Base-by-base conservation (phyloP, 371 early-diverging fungal genomes). In the Mucor irregularis region DNA sequence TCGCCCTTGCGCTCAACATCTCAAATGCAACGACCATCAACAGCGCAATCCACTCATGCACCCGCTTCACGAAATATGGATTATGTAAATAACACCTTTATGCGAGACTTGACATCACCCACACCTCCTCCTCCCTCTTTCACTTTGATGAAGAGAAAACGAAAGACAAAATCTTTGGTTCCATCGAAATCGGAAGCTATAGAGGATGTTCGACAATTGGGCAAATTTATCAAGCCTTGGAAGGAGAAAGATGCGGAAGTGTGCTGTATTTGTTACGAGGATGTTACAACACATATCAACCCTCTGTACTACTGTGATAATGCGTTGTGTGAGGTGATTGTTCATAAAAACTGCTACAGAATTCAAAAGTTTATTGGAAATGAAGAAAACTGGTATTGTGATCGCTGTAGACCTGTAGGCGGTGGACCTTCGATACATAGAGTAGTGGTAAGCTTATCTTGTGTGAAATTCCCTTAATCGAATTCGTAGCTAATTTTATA, bases 231-330 rank as follows among this genome's bases (percentile, higher is more conserved):
- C 8, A 21, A 48, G 14, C 13, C 21, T 7, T 48, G 48, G 48
- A 17, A 22, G 11, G 10, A 33, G 16, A 43, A 43, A 34, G 61
- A 75, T 35, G 76, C 77, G 56, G 76, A 73, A 19, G 68, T 72
- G 4, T 80, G 81, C 48, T 80, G 81, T 30, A 64, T 80, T 13
- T 80, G 81, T 49, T 70, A 76, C 22, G 76, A 71, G 19, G 62
- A 67, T 33, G 66, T 66, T n/a, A 66, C 74, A 1, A 68, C 69
- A n/a, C 72, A 75, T 39, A 11, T 6, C 1, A 42, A 42, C 13
- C 69, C 69, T 13, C 64, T 80, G 50, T 74, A 76, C 6, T 76
- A 77, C 53, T 80, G 81, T 43, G 81, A 80, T 50, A 74, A 69
- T 4, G 64, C 72, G 11, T 69, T 72, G 39, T 80, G 81, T 56